Evolutionary conservation across 768 basidiomycete genomes (phyloP), one percentile per base, ranked within the genome.

Genomic region (Rhodotorula paludigena): DNA sequence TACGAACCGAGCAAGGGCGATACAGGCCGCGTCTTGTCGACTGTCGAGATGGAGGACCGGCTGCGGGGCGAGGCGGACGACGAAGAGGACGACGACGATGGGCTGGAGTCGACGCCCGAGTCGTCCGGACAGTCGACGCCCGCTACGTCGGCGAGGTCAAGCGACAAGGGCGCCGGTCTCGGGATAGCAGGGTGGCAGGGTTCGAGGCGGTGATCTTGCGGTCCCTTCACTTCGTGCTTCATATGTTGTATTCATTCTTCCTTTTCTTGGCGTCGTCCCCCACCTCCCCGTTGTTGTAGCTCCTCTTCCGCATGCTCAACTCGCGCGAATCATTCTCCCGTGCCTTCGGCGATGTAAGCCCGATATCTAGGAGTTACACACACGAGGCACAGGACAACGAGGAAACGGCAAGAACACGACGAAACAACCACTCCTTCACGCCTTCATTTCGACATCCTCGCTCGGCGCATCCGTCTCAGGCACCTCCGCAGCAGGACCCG

Each of bases 11-110:
- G 80, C 6, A 81, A 18, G 45, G 80, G 80, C 7, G 81, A 36
- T 36, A 12, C 45, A 86, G 70, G 63, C 28, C 88, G 88, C 76
- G 89, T 90, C 14, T 80, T 91, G 25, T 85, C 82, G 62, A 84
- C 86, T 51, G 86, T 88, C 68, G 89, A 90, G 75, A 82, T 88
- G 56, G 83, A 84, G 52, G 80, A 81, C 16, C 57, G 61, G 30
- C 32, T 68, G 21, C 87, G 70, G 79, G 78, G 18, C 77, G 77
- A 42, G 77, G 76, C 28, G 4, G 57, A 73, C 64, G 41, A 49
- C 35, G 48, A 47, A 60, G 57, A 49, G 59, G 69, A 69, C 35
- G 57, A 36, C 42, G 66, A 72, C 33, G 77, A 73, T 16, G 76
- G 77, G 42, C 73, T 25, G 74, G 30, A 45, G 23, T 9, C 15